Evolutionary conservation across 495 filamentous ascomycete genomes (phyloP).

Genomic region (Trichoderma reesei): DNA sequence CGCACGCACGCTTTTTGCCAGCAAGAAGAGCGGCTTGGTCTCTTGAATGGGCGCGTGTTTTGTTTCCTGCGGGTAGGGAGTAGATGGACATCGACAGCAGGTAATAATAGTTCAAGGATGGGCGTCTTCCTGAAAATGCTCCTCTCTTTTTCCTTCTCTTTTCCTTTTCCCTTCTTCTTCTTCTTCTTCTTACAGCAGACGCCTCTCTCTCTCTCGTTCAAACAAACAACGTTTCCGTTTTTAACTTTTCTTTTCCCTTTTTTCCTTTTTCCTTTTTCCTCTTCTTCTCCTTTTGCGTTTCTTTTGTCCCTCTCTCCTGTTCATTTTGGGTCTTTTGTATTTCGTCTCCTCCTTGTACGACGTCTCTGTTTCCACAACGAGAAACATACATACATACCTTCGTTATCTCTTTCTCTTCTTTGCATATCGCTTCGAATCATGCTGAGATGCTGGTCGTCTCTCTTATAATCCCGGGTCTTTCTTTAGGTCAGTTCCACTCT

Average conservation of each 20-base stretch:
- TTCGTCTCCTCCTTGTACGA: background rate
- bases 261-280: background rate
- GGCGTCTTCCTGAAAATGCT: background rate
- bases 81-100: background rate
- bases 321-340: background rate
- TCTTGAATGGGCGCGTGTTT: background rate
- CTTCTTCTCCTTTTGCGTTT: background rate
- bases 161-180: too few species aligned
- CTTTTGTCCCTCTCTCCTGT: background rate
- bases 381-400: background rate
- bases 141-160: too few species aligned
- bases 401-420: background rate
- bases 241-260: background rate
- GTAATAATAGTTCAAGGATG: background rate
- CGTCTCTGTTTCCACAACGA: background rate
- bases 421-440: background rate
- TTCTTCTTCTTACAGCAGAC: background rate
- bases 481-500: conserved; percentile 12
- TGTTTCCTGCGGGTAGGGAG: background rate
- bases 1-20: too few species aligned
- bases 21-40: too few species aligned
- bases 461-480: background rate
- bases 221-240: background rate
- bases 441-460: conserved; percentile 8
- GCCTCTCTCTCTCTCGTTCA: background rate